phyloP scores from a whole-genome alignment of 768 basidiomycete genomes.

The Panaeolus cyanescens region DNA sequence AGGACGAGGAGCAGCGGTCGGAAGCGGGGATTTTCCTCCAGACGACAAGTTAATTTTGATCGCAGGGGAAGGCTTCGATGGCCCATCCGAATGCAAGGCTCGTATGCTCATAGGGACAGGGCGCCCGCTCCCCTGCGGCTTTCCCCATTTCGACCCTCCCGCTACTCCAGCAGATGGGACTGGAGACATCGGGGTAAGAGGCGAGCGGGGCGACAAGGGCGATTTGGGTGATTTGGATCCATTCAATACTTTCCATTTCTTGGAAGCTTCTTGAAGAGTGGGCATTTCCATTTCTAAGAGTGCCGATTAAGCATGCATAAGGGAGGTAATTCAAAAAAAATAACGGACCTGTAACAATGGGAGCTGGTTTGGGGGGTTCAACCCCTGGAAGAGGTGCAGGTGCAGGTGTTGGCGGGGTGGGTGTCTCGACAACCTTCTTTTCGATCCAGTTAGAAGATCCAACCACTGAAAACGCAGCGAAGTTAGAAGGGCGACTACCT shows the following conservation, averaged over 20 bases:
- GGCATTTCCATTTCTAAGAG: not conserved
- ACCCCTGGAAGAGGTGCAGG: not conserved
- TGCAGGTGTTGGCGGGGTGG: slow-evolving; percentile 7
- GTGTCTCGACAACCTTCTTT: slow-evolving; percentile 17
- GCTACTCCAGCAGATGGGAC: not conserved
- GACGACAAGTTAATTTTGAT: not conserved
- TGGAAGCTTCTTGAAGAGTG: not conserved
- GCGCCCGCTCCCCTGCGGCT: no score
- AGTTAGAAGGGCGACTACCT: not conserved
- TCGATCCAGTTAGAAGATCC: slow-evolving; percentile 38
- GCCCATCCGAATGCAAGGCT: not conserved
- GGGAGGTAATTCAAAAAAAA: not conserved
- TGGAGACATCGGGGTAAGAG: not conserved
- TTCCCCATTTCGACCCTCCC: not conserved
- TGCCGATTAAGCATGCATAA: no score
- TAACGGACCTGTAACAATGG: not conserved
- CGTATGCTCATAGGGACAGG: not conserved
- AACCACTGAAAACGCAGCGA: slow-evolving; percentile 27
- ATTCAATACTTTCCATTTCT: not conserved
- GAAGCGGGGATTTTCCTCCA: not conserved
- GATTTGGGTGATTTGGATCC: slow-evolving; percentile 1
- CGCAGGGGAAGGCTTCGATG: not conserved
- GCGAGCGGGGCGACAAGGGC: slow-evolving; percentile 5
- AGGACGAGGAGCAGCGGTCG: not conserved
- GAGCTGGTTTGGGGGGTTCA: not conserved